A percentile compares a stretch with the other conserved stretches of the same genome.
Evolutionary conservation across 169 alveolate genomes (phyloP).

Genomic region (Ichthyophthirius multifiliis): DNA sequence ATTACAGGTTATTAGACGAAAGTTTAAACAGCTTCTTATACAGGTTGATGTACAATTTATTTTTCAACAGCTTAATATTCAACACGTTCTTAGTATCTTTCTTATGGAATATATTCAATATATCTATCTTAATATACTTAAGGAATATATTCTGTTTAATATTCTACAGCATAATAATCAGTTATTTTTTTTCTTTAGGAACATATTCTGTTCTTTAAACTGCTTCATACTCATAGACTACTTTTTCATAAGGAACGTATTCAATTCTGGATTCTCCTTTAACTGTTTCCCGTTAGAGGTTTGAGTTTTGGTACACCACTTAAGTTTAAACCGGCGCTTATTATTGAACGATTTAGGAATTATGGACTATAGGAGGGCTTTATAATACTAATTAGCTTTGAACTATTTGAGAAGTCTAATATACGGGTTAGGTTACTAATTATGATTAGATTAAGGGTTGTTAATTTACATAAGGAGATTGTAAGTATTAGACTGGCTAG

Average conservation of each 20-base stretch:
- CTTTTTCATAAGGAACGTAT: constrained; percentile 32
- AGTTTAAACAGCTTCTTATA: constrained; percentile 23
- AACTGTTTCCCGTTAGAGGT: constrained; percentile 1
- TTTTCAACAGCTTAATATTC: constrained; percentile 44
- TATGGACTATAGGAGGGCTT: background rate
- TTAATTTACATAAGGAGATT: no score
- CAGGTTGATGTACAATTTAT: constrained; percentile 39
- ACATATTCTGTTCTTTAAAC: constrained; percentile 31
- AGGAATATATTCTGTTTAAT: constrained; percentile 40
- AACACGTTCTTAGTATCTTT: constrained; percentile 43
- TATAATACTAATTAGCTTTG: background rate
- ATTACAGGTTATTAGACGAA: no score
- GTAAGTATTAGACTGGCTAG: no score
- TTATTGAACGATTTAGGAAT: background rate
- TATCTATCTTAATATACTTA: constrained; percentile 31
- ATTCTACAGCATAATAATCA: constrained; percentile 48
- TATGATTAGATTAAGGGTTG: constrained; percentile 17
- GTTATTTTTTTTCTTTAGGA: constrained; percentile 42
- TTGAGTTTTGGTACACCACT: background rate
- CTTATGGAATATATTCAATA: constrained; percentile 37
- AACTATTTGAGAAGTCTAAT: background rate
- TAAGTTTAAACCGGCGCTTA: background rate
- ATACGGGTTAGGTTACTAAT: constrained; percentile 25
- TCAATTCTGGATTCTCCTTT: constrained; percentile 30
- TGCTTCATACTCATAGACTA: constrained; percentile 29